phyloP scores from a whole-genome alignment of 345 rosid genomes.

The Syzygium aromaticum region DNA sequence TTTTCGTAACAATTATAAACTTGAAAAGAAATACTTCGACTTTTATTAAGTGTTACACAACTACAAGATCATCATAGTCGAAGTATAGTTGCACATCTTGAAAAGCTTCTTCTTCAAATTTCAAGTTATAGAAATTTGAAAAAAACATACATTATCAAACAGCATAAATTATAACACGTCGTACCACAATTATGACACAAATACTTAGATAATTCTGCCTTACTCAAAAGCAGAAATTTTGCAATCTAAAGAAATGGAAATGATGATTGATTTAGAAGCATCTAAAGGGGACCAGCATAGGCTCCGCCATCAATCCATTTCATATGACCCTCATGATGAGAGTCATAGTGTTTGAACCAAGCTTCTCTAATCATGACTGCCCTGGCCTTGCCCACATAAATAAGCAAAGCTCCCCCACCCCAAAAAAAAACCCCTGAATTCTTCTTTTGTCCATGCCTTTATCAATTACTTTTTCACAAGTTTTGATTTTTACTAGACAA shows the following conservation, averaged over 20 bases:
- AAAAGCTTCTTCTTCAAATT: neutral
- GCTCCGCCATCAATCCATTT: neutral
- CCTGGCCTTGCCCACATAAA: neutral
- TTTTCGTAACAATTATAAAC: neutral
- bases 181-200: fast-evolving
- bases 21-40: neutral
- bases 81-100: neutral
- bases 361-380: neutral
- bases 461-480: neutral
- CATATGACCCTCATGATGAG: neutral
- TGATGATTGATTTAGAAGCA: neutral
- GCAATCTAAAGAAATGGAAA: neutral
- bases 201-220: neutral
- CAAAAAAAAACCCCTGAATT: neutral
- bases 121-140: neutral
- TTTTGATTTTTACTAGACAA: neutral
- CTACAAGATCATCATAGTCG: neutral
- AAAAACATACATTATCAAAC: neutral
- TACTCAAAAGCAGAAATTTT: neutral
- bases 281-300: neutral
- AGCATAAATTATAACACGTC: neutral
- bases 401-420: neutral
- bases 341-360: neutral
- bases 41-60: neutral
- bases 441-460: neutral